Percentiles rank a stretch among this genome's conserved stretches.
phyloP scores from a whole-genome alignment of 768 basidiomycete species.

The Amanita rimosa region DNA sequence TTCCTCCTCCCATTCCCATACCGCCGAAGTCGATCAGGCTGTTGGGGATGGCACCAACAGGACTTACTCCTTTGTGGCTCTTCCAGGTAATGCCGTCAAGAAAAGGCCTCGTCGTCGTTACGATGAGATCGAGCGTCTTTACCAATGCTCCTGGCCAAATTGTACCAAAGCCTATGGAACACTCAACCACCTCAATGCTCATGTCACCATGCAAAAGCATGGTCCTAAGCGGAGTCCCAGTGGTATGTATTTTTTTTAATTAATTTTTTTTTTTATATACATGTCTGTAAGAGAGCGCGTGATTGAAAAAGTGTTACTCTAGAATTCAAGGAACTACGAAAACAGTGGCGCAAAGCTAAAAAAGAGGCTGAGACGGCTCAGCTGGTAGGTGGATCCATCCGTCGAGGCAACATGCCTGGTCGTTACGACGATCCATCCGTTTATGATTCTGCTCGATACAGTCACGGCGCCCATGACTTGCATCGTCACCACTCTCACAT shows the following conservation, averaged over 20 bases:
- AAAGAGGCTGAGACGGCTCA: constrained; percentile 45
- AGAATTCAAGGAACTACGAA: constrained; percentile 99
- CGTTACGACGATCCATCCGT: constrained; percentile 21
- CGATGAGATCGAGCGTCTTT: constrained; percentile 93
- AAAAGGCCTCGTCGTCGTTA: constrained; percentile 79
- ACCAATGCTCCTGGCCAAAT: constrained; percentile 73
- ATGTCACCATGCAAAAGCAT: constrained; percentile 98
- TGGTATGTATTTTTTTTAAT: constrained; percentile 45
- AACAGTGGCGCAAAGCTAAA: constrained; percentile 91
- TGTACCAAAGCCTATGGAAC: constrained; percentile 87
- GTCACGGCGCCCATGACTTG: constrained; percentile 13
- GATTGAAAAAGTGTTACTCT: neutral
- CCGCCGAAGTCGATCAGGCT: constrained; percentile 11
- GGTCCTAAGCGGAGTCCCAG: constrained; percentile 81
- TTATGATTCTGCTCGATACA: constrained; percentile 19
- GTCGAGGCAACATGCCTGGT: constrained; percentile 20
- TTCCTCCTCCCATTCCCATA: constrained; percentile 15
- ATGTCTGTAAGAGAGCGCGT: no score
- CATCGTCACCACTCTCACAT: constrained; percentile 19
- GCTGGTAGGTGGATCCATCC: constrained; percentile 16
- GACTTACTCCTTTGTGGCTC: constrained; percentile 73
- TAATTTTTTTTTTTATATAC: no score
- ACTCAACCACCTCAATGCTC: constrained; percentile 94
- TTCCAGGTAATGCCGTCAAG: constrained; percentile 72
- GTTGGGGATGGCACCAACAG: constrained; percentile 31